Evolutionary conservation across 805 yeast species (phyloP).

Genomic region (Starmera caribaea): DNA sequence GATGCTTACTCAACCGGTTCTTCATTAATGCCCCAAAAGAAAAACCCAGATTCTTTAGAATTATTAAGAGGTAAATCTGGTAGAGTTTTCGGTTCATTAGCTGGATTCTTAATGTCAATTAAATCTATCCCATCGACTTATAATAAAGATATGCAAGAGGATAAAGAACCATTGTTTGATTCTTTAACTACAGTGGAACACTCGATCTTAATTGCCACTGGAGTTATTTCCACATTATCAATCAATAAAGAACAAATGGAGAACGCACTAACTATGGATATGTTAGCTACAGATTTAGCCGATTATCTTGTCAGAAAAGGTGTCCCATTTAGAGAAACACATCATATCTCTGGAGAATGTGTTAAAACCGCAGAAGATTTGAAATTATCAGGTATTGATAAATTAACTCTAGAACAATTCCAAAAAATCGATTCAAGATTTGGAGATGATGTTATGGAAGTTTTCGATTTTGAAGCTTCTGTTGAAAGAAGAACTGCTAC

Average conservation of each 20-base stretch:
- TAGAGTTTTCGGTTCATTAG: conserved; percentile 87
- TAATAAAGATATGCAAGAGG: conserved; percentile 98
- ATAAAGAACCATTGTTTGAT: conserved; percentile 97
- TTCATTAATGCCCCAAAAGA: conserved; percentile 98
- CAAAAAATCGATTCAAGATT: conserved; percentile 74
- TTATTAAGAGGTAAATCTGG: conserved; percentile 95
- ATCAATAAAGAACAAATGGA: conserved; percentile 73
- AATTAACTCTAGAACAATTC: conserved; percentile 70
- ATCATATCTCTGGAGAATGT: conserved; percentile 97
- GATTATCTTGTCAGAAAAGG: conserved; percentile 96
- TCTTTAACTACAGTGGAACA: conserved; percentile 85
- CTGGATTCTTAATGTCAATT: conserved; percentile 93
- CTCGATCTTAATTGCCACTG: conserved; percentile 89
- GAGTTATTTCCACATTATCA: conserved; percentile 81
- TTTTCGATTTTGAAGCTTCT: conserved; percentile 87
- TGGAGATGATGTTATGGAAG: conserved; percentile 66
- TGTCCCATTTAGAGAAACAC: conserved; percentile 98
- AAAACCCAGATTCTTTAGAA: conserved; percentile 95
- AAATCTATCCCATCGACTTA: conserved; percentile 98
- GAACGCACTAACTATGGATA: conserved; percentile 91
- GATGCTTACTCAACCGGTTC: conserved; percentile 99
- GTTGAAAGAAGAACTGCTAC: conserved; percentile 95
- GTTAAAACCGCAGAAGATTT: conserved; percentile 83
- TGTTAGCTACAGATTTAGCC: conserved; percentile 98
- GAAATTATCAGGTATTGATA: conserved; percentile 74